Base-by-base conservation (phyloP, 2,329 filamentous ascomycete genomes). In the Colletotrichum theobromicola region DNA sequence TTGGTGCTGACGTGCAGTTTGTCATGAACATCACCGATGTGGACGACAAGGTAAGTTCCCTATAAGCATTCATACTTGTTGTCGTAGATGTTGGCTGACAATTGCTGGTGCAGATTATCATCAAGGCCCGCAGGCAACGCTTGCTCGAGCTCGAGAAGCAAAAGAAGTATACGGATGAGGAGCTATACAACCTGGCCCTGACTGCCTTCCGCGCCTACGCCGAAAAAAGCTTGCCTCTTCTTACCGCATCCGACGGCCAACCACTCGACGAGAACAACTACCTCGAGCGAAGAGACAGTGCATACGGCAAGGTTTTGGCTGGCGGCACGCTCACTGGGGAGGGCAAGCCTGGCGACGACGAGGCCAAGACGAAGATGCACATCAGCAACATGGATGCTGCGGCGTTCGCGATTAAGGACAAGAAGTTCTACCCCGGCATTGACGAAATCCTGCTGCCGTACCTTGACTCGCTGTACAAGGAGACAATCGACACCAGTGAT, bases 11-110 rank as follows among this genome's bases (percentile, higher is more conserved):
- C 55, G 91, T 98, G 77, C 91, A 93, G 75, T 98, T 97, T 85
- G 94, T 98, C 77, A 97, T 97, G 93, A 98, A 98, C 85, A 95
- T 97, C 76, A 98, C 95, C 32, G 95, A 96, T 79, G 90, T 96
- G 50, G 94, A 95, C 78, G 92, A 94, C 84, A 94, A 94, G 88
- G 90, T 92, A 79, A 76, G 80, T 34, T 4, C 7, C n/a, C 24
- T 8, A 1, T 2, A 21, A 15, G 9, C 7, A 5, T 2, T 13
- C 9, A 13, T 9, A 18, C 12, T 13, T 28, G 7, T 16, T 28
- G 16, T 18, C 1, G 1, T 8, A 13, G 7, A 13, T 5, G 5
- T 21, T 55, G 4, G 4, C 69, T 57, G 9, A 62, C 32, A 8
- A 24, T 9, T 18, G 13, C 13, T 4, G 9, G 7, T 70, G 58